phyloP scores from a whole-genome alignment of 768 basidiomycete species.

The Calocybe indica region DNA sequence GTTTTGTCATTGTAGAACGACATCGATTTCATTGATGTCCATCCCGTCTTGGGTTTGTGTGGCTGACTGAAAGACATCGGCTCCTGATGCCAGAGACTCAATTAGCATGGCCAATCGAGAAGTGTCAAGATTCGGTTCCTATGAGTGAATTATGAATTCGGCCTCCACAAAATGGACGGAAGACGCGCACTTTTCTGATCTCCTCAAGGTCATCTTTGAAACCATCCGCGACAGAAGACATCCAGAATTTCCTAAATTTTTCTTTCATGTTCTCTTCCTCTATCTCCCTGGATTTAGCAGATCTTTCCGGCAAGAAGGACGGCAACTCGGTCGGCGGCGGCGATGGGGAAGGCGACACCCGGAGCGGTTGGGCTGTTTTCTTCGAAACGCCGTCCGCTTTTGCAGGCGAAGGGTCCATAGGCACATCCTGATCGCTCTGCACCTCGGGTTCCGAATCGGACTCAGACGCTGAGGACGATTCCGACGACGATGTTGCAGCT shows the following conservation, averaged over 20 bases:
- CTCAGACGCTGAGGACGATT: conserved; percentile 20
- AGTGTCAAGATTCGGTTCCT: conserved; percentile 63
- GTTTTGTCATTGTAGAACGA: conserved; percentile 35
- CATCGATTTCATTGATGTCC: conserved; percentile 64
- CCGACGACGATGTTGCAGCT: conserved; percentile 10
- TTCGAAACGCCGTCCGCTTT: conserved; percentile 11
- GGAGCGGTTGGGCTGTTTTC: conserved; percentile 13
- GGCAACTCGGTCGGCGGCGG: conserved; percentile 45
- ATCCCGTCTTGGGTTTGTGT: conserved; percentile 17
- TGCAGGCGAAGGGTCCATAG: neutral
- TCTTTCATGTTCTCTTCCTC: conserved; percentile 52
- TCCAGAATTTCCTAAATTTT: conserved; percentile 81
- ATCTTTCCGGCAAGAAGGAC: conserved; percentile 42
- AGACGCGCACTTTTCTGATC: conserved; percentile 62
- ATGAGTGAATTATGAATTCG: neutral
- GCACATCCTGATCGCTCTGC: neutral
- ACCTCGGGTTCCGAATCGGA: conserved; percentile 11
- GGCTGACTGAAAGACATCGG: conserved; percentile 60
- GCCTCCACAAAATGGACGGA: neutral
- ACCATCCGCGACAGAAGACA: conserved; percentile 74
- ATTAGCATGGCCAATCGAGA: conserved; percentile 71
- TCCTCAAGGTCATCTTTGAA: conserved; percentile 82
- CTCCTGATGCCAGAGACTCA: conserved; percentile 76
- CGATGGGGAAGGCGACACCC: conserved; percentile 36
- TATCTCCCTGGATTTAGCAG: conserved; percentile 19